phyloP scores from a whole-genome alignment of 2,329 filamentous ascomycete genomes.

The Ambrosiella cleistominuta region DNA sequence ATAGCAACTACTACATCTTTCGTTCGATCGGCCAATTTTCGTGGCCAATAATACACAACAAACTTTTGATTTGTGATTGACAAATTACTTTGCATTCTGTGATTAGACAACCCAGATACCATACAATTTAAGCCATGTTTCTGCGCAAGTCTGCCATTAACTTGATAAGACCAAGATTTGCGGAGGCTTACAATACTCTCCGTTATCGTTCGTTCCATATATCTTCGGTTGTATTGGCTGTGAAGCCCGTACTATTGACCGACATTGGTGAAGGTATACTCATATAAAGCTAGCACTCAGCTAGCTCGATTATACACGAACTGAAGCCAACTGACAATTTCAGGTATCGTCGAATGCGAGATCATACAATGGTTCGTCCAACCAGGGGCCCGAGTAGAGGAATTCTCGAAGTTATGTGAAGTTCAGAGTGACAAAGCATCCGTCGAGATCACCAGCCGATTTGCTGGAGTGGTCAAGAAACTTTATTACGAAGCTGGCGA shows the following conservation, averaged over 20 bases:
- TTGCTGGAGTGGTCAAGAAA: conserved; percentile 89
- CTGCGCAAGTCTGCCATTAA: not conserved
- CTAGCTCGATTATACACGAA: not conserved
- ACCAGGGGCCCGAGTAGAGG: conserved; percentile 84
- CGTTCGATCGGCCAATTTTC: too few species aligned
- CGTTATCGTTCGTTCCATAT: not conserved
- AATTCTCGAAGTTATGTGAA: conserved; percentile 95
- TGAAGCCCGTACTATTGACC: conserved; percentile 68
- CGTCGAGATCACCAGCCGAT: conserved; percentile 84
- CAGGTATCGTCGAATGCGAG: conserved; percentile 94
- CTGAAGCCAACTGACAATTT: not conserved
- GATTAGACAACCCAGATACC: too few species aligned
- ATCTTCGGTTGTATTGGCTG: conserved; percentile 22
- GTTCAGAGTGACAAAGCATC: conserved; percentile 95
- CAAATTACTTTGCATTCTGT: too few species aligned
- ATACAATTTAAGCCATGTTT: too few species aligned
- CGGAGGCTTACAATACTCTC: not conserved
- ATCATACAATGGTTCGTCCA: conserved; percentile 99
- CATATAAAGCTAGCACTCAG: too few species aligned
- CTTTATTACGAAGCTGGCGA: conserved; percentile 90
- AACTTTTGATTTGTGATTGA: too few species aligned
- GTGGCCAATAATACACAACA: too few species aligned
- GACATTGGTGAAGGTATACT: conserved; percentile 67
- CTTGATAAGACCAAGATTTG: not conserved
- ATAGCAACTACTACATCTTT: too few species aligned